These are phyloP conservation scores for Fragaria nilgerrensis DNA, from an alignment of 306 rosid species.

Conservation along the genomic window DNA sequence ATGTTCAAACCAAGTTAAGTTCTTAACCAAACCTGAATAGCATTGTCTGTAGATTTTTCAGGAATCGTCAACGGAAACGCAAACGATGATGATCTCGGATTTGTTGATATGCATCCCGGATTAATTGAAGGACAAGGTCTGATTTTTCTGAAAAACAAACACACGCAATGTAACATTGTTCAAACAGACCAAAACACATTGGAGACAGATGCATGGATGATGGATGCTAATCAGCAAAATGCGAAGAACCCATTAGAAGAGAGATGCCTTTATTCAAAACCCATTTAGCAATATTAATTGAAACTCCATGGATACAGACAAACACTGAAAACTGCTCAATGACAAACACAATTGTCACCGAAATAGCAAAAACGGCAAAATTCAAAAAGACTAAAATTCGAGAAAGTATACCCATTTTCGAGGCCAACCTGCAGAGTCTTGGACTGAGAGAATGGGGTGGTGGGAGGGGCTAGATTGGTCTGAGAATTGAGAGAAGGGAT, in stretches of 20 bases:
- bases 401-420: constrained; percentile 62
- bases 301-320: neutral
- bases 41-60: constrained; percentile 40
- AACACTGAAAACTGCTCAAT: neutral
- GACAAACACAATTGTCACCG: neutral
- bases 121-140: constrained; percentile 86
- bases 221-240: neutral
- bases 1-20: neutral
- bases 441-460: constrained; percentile 90
- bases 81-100: constrained; percentile 79
- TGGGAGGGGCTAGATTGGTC: constrained; percentile 55
- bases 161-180: neutral
- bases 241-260: neutral
- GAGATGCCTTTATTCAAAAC: neutral
- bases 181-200: constrained; percentile 20
- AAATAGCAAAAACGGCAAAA: neutral
- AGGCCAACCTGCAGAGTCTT: constrained; percentile 64
- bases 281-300: neutral
- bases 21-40: constrained; percentile 57
- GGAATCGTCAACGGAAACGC: constrained; percentile 79
- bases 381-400: neutral
- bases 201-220: neutral
- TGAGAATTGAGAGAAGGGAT: constrained; percentile 68
- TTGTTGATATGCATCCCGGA: constrained; percentile 82
- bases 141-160: constrained; percentile 52